Conservation (phyloP, 495 filamentous ascomycete species). For the Parmelia sp. region DNA sequence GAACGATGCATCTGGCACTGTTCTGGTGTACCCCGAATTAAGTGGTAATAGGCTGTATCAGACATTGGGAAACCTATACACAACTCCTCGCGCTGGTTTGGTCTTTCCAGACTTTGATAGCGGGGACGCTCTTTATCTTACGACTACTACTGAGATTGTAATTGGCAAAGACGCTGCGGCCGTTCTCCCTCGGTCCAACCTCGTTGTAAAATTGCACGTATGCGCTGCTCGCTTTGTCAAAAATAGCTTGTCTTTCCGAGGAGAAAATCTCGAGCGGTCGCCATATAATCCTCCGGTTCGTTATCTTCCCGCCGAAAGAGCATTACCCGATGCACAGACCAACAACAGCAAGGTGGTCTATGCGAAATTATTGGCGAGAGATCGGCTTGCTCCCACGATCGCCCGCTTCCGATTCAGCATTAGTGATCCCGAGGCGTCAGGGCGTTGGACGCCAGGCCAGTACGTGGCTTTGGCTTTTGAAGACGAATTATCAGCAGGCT, state of each 20-base stretch:
- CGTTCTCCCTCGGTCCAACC: conserved; percentile 60
- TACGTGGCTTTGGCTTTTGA: conserved; percentile 68
- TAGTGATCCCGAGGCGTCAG: conserved; percentile 34
- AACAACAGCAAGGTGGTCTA: conserved; percentile 27
- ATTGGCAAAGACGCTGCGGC: conserved; percentile 51
- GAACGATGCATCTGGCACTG: conserved; percentile 43
- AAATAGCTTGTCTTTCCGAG: conserved; percentile 60
- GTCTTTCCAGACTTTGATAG: conserved; percentile 65
- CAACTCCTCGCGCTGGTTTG: conserved; percentile 58
- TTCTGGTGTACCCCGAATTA: conserved; percentile 70
- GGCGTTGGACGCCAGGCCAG: conserved; percentile 61
- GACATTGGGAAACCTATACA: conserved; percentile 64
- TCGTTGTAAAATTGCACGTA: conserved; percentile 62
- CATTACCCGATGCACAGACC: conserved; percentile 23
- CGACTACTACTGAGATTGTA: conserved; percentile 59
- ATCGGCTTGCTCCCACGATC: conserved; percentile 57
- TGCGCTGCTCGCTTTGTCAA: conserved; percentile 54
- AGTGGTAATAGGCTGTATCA: conserved; percentile 79
- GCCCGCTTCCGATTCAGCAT: conserved; percentile 57
- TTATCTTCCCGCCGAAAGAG: conserved; percentile 46
- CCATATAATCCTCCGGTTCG: conserved; percentile 68
- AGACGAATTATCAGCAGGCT: conserved; percentile 60
- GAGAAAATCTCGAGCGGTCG: conserved; percentile 47
- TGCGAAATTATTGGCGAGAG: conserved; percentile 49
- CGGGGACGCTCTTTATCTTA: conserved; percentile 63